These are phyloP conservation scores for Physcia stellaris DNA, from an alignment of 495 filamentous ascomycete genomes.

Conservation along the genomic window DNA sequence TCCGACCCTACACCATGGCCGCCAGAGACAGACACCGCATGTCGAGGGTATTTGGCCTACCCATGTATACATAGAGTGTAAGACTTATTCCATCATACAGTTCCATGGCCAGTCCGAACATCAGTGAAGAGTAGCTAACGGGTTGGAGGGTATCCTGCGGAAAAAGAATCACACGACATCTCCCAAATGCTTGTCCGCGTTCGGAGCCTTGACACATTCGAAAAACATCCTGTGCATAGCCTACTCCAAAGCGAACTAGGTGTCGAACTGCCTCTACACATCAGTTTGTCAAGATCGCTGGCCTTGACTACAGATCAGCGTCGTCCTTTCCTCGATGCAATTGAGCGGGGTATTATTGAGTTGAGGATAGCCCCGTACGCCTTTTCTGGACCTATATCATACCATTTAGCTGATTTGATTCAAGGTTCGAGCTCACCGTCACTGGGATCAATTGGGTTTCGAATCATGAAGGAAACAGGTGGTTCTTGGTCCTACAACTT, in stretches of 20 bases:
- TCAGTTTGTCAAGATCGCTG: constrained; percentile 73
- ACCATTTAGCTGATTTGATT: too few species aligned
- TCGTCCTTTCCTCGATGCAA: constrained; percentile 42
- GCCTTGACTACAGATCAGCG: constrained; percentile 51
- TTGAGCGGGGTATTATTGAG: constrained; percentile 22
- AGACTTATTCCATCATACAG: constrained; percentile 18
- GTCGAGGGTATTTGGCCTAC: constrained; percentile 84
- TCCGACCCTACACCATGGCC: constrained; percentile 70
- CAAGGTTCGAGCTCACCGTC: constrained; percentile 38
- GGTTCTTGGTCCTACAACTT: constrained; percentile 71
- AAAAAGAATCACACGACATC: constrained; percentile 38
- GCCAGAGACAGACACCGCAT: constrained; percentile 70
- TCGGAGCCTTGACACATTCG: constrained; percentile 3
- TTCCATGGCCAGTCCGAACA: neutral
- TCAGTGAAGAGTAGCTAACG: constrained; percentile 18
- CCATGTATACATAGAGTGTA: constrained; percentile 89
- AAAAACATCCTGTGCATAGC: constrained; percentile 28
- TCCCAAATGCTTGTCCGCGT: constrained; percentile 25
- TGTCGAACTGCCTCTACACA: constrained; percentile 69
- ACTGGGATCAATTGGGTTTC: constrained; percentile 49
- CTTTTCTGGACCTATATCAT: neutral
- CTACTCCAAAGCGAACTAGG: constrained; percentile 65
- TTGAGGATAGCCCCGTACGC: constrained; percentile 35
- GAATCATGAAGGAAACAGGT: constrained; percentile 62
- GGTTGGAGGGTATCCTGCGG: constrained; percentile 53